Evolutionary conservation across 2,329 filamentous ascomycete genomes (phyloP).

Genomic region (Teratosphaeria destructans): DNA sequence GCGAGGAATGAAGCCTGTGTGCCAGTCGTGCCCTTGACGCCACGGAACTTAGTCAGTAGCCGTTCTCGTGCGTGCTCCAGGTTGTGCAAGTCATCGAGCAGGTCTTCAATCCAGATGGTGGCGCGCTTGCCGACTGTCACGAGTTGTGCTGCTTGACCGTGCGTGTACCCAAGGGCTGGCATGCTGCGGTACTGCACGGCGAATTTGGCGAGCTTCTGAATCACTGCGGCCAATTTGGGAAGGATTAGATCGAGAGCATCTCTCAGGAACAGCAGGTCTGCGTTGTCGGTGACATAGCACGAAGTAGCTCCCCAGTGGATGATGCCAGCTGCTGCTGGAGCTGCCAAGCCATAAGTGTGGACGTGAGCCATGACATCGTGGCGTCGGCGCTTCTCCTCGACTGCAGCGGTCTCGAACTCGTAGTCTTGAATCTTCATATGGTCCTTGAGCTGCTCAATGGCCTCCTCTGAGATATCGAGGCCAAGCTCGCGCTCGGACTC

Average conservation of each 20-base stretch:
- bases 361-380: constrained; percentile 47
- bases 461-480: constrained; percentile 60
- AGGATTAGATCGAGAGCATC: constrained; percentile 67
- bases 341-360: constrained; percentile 56
- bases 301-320: constrained; percentile 66
- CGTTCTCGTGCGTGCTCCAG: constrained; percentile 59
- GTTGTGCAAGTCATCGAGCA: constrained; percentile 64
- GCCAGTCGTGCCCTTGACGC: constrained; percentile 62
- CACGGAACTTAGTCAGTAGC: constrained; percentile 57
- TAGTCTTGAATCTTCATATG: constrained; percentile 36
- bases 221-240: constrained; percentile 67
- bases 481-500: constrained; percentile 74
- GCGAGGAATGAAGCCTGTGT: constrained; percentile 70
- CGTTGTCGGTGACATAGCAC: constrained; percentile 61
- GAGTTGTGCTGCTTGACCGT: constrained; percentile 53
- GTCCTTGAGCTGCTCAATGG: constrained; percentile 36
- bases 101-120: constrained; percentile 65
- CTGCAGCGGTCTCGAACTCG: constrained; percentile 37
- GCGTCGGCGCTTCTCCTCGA: constrained; percentile 37
- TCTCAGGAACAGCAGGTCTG: constrained; percentile 66
- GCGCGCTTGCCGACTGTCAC: constrained; percentile 55
- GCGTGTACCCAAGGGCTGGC: constrained; percentile 68
- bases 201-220: constrained; percentile 63
- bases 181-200: constrained; percentile 61
- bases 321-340: constrained; percentile 68